phyloP scores from a whole-genome alignment of 495 filamentous ascomycete genomes.

The Neurospora tetrasperma region DNA sequence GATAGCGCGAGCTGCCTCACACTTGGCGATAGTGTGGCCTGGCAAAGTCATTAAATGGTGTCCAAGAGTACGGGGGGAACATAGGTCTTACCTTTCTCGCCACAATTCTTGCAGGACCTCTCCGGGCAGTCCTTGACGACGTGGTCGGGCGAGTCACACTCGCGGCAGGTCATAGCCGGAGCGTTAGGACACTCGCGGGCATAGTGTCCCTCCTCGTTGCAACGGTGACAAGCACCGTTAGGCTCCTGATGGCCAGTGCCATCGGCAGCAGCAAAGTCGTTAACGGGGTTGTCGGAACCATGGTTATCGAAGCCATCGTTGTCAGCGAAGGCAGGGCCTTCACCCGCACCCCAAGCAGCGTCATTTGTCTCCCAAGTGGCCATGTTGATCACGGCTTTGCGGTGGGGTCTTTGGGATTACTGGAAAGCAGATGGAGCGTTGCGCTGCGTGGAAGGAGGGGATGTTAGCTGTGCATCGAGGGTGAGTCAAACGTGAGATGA shows the following conservation, averaged over 20 bases:
- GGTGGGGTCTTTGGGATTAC: not conserved
- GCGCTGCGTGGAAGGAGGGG: not conserved
- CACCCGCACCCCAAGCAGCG: not conserved
- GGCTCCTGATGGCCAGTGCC: not conserved
- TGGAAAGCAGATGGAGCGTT: not conserved
- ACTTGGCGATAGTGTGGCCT: slow-evolving; percentile 60
- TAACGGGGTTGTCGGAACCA: not conserved
- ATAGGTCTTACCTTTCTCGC: slow-evolving; percentile 48
- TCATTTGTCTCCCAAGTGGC: not conserved
- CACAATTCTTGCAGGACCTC: slow-evolving; percentile 65
- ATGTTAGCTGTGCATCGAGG: not conserved
- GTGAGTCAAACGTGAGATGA: not conserved
- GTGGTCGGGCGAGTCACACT: slow-evolving; percentile 62
- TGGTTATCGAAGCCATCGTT: not conserved
- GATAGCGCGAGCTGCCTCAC: slow-evolving; percentile 59
- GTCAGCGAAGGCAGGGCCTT: not conserved
- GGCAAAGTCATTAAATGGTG: not conserved
- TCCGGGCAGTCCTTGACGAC: slow-evolving; percentile 57
- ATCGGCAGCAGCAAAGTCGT: not conserved
- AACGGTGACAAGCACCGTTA: slow-evolving; percentile 58
- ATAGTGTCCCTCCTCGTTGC: slow-evolving; percentile 61
- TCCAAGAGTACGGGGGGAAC: not conserved
- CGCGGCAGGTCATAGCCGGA: slow-evolving; percentile 51
- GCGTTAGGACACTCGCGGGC: slow-evolving; percentile 54
- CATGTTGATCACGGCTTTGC: not conserved